These are phyloP conservation scores for Gynochthodes officinalis DNA, from an alignment of 257 asterid species.

Conservation along the genomic window DNA sequence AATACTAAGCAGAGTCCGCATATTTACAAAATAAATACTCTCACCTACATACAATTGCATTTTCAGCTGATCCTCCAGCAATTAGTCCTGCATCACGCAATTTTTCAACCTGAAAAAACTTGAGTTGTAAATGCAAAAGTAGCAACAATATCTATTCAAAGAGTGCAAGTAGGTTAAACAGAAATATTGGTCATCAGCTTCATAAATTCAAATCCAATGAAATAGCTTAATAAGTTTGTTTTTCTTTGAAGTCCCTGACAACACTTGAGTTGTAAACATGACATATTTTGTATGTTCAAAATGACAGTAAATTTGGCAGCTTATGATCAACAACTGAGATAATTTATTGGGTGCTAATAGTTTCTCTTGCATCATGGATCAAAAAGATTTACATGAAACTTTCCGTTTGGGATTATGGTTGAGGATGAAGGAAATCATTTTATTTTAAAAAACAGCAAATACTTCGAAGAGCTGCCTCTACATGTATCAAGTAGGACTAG, in stretches of 20 bases:
- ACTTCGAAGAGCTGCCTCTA: not conserved
- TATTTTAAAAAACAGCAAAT: not conserved
- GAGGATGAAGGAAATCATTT: not conserved
- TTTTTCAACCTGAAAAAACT: constrained; percentile 59
- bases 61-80: constrained; percentile 74
- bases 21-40: constrained; percentile 14
- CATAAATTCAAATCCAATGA: not conserved
- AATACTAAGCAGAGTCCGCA: not conserved
- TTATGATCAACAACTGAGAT: not conserved
- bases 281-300: too few relatives aligned
- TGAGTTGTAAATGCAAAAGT: constrained; percentile 17
- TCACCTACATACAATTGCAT: constrained; percentile 84
- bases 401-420: not conserved
- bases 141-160: not conserved
- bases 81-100: constrained; percentile 70
- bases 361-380: not conserved
- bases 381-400: not conserved
- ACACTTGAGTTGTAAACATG: not conserved
- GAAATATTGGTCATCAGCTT: not conserved
- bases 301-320: not conserved
- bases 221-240: not conserved
- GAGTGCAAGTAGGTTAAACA: not conserved
- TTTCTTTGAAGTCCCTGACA: not conserved
- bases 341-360: not conserved
- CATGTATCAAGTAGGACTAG: not conserved